Percentiles rank a stretch among this genome's conserved stretches.
These are phyloP conservation scores for Dictyostelium discoideum DNA, from an alignment of 78 protist species.

Conservation along the genomic window DNA sequence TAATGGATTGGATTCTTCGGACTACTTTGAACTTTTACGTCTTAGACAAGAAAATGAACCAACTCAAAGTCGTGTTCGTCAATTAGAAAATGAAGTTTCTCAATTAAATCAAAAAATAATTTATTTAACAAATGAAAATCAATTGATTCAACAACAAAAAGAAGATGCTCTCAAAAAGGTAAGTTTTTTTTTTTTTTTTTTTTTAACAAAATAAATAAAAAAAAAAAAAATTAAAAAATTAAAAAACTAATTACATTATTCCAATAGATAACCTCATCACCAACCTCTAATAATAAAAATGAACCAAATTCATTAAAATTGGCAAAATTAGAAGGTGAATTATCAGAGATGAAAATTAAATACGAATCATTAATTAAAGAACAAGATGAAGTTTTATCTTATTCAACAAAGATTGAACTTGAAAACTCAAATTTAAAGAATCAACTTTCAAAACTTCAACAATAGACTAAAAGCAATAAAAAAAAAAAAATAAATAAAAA, in stretches of 20 bases:
- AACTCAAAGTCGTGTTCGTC: not conserved
- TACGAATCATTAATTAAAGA: slow-evolving; percentile 34
- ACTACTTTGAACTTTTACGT: slow-evolving; percentile 58
- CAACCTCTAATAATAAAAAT: not conserved
- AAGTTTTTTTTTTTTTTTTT: not conserved
- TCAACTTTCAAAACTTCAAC: slow-evolving; percentile 6
- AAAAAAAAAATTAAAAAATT: not conserved
- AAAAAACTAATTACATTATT: not conserved
- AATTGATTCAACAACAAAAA: not conserved
- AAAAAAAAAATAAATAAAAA: not conserved
- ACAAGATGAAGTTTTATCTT: slow-evolving; percentile 49
- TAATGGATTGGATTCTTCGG: not conserved
- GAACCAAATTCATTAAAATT: slow-evolving; percentile 23
- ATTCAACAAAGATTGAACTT: slow-evolving; percentile 35
- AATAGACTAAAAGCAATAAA: not conserved
- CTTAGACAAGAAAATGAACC: slow-evolving; percentile 44
- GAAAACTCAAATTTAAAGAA: slow-evolving; percentile 46
- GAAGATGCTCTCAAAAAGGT: slow-evolving; percentile 42
- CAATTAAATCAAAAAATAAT: slow-evolving; percentile 17
- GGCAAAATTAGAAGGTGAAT: slow-evolving; percentile 40
- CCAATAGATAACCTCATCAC: not conserved
- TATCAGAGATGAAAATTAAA: slow-evolving; percentile 45
- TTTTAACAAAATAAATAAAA: not conserved
- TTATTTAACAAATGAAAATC: slow-evolving; percentile 23
- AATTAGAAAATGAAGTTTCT: not conserved